Evolutionary conservation across 2,329 filamentous ascomycete genomes (phyloP).

Genomic region (Diaporthe citri): DNA sequence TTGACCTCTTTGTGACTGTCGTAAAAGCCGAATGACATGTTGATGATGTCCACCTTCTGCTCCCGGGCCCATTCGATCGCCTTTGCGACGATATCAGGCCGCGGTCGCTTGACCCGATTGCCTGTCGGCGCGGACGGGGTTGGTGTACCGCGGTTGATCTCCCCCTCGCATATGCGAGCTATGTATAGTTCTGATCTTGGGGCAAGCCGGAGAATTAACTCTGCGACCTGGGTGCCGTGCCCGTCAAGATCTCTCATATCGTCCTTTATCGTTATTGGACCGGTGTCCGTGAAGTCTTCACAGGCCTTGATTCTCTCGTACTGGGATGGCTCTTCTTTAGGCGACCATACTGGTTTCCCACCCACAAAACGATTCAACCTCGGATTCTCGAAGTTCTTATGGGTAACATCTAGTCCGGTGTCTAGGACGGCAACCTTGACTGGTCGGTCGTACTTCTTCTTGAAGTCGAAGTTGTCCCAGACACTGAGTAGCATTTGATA

Average conservation of each 20-base stretch:
- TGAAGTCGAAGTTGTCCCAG: conserved; percentile 6
- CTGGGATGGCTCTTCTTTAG: neutral
- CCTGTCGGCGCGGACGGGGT: neutral
- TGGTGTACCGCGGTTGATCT: no score
- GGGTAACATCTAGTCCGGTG: neutral
- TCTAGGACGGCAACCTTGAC: conserved; percentile 4
- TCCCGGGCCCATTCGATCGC: conserved; percentile 8
- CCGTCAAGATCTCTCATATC: conserved; percentile 6
- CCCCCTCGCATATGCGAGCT: conserved; percentile 9
- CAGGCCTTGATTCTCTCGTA: neutral
- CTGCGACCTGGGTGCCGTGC: neutral
- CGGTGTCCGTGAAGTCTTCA: neutral
- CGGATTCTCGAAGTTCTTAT: neutral
- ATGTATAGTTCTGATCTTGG: conserved; percentile 4
- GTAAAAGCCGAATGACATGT: neutral
- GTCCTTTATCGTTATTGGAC: neutral
- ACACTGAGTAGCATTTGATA: neutral
- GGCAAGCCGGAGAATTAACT: conserved; percentile 1
- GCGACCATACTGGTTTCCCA: neutral
- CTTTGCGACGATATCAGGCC: neutral
- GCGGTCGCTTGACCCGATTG: neutral
- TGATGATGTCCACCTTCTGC: conserved; percentile 8
- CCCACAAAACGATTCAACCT: neutral
- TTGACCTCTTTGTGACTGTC: neutral
- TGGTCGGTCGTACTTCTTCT: neutral